Base-by-base conservation (phyloP, 257 asterid species). In the Nicotiana attenuata region DNA sequence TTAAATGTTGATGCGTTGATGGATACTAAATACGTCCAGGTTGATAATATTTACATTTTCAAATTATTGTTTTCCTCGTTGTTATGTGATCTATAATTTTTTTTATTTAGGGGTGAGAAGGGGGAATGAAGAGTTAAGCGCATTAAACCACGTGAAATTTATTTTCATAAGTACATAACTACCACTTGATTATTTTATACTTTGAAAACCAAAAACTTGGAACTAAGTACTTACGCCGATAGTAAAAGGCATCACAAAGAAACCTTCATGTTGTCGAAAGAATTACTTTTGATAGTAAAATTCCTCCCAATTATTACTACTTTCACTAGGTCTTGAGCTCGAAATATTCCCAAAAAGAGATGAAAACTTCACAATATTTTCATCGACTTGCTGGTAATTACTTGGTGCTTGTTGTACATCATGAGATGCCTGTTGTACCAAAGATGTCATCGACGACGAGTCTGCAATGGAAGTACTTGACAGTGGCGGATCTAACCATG, bases 351-450 rank as follows among this genome's bases (percentile, higher is more conserved):
- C 26, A 50, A 15, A 15, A 50, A 45, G 16, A n/a, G 35, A 41
- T 69, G 78, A 41, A 69, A 41, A 69, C 20, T 11, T 41, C 11
- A 2, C 13, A 11, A 20, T 20, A 16, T 47, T 50, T 75, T 75
- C 80, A 7, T 75, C 63, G 16, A 47, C 63, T 75, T 50, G 41
- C 24, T 45, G 60, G n/a, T 68, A 5, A 68, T 71, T 45, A 16
- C 41, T 73, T 50, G 63, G 63, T 73, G 11, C 29, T 67, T 69
- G 35, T 5, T n/a, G 56, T n/a, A 68, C 9, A 1, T 14, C 26
- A 68, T 68, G 77, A n/a, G n/a, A 68, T 22, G 22, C 79, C 24
- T 73, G 61, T 47, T 73, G 61, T 26, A 26, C 45, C 80, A 75
- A 50, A 75, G 15, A 24, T 50, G 22, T 47, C 6, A 22, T 47